Percentiles rank a stretch among this genome's conserved stretches.
These are phyloP conservation scores for Globisporangium emineosum DNA, from an alignment of 352 stramenopile genomes.

Conservation along the genomic window DNA sequence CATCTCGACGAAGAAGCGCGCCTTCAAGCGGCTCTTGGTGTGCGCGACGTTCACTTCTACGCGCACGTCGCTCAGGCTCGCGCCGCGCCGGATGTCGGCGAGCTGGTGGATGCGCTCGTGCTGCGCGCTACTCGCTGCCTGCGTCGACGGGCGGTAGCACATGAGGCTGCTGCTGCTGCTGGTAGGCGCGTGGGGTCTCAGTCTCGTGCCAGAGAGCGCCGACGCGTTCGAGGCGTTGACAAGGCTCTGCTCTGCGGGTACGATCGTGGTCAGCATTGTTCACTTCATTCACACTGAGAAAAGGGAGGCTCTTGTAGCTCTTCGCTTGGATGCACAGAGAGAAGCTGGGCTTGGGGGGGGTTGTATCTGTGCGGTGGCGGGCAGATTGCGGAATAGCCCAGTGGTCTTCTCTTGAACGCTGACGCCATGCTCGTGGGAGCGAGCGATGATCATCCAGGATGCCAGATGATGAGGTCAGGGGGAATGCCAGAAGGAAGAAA, in stretches of 20 bases:
- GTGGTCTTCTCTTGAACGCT: too few relatives aligned
- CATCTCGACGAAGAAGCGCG: constrained; percentile 61
- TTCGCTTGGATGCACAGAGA: not conserved
- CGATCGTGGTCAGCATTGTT: not conserved
- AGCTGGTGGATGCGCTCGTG: constrained; percentile 35
- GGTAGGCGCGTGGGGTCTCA: not conserved
- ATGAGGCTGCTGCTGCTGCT: not conserved
- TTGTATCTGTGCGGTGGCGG: not conserved
- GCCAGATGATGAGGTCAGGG: not conserved
- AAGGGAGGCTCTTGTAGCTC: not conserved
- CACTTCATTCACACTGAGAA: not conserved
- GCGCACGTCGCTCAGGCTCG: constrained; percentile 44
- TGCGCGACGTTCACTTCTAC: constrained; percentile 51
- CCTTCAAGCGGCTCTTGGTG: constrained; percentile 34
- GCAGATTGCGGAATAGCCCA: constrained; percentile 11
- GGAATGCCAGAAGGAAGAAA: not conserved
- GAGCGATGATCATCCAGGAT: not conserved
- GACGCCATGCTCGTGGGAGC: not conserved
- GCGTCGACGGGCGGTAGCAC: not conserved
- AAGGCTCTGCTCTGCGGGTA: not conserved
- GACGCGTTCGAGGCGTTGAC: not conserved
- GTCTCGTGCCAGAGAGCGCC: not conserved
- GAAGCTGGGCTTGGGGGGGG: not conserved
- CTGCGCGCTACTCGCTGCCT: not conserved
- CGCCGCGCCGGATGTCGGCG: constrained; percentile 53